Base-by-base conservation (phyloP, 2,329 filamentous ascomycete genomes). In the Alternaria ventricosa region DNA sequence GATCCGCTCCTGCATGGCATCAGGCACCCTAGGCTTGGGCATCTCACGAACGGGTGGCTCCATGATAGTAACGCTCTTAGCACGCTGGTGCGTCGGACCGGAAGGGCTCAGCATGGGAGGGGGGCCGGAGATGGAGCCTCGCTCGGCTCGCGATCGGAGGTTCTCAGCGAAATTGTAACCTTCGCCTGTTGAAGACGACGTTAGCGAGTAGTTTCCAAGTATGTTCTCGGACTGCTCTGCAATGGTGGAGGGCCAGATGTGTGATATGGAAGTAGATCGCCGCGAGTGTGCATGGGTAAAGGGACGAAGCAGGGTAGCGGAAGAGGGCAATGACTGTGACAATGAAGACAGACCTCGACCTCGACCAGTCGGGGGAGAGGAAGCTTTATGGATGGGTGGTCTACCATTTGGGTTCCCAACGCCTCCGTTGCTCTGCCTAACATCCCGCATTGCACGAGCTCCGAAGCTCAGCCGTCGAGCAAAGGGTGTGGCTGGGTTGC, bases 111-210 rank as follows among this genome's bases (percentile, higher is more conserved):
- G 23, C 45, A 69, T 64, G 45, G 71, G 66, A 20, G 72, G 64
- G 36, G 74, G 75, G 60, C 85, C 85, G 72, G 89, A 87, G 50
- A 86, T 86, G 49, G 88, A 84, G 46, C 79, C 78, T 82, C 93
- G 94, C 84, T 97, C 93, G 74, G 94, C 94, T 79, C 94, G 92
- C 76, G 90, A 91, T 81, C 94, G 93, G 86, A 97, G 89, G 84
- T 97, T 94, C 85, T 97, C 95, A 78, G 93, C 93, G 92, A 95
- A 97, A 83, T 97, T 97, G 87, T 96, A 97, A 81, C 92, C 93
- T 87, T 96, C 93, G 86, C 93, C 92, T 94, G 88, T 83, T 82
- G 82, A 81, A 75, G 80, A 83, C 82, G 70, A 73, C 60, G 89
- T 92, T 87, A 92, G 89, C 89, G 87, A 84, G 80, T 81, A 85